Evolutionary conservation across 192 early-diverging fungal genomes (phyloP), one percentile per base, ranked within the genome.

Genomic region (Globomyces pollinis-pini): DNA sequence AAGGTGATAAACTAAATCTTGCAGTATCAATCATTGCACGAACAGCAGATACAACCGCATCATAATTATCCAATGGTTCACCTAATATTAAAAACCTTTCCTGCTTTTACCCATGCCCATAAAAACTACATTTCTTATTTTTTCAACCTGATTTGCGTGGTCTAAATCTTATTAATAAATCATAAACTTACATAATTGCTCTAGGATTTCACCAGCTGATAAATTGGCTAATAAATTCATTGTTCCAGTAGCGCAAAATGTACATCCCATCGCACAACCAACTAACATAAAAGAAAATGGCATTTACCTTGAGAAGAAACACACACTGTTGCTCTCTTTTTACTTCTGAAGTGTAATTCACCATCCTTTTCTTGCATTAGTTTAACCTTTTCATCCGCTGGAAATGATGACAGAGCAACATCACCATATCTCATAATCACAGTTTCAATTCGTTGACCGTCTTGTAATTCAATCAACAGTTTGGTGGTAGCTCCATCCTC

Each of bases 61-160:
- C 42, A 58, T 79, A 81, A 56, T 79, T 79, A 58, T 81, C 77
- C 32, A 81, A 66, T 1, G 79, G 79, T 38, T 81, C 79, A 20
- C 78, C 38, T 39, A 13, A n/a, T 18, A n/a, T 39, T 39, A 39
- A n/a, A 13, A 39, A 13, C 38, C 12, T n/a, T n/a, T n/a, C n/a
- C n/a, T n/a, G n/a, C n/a, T n/a, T n/a, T n/a, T n/a, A n/a, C 53
- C 79, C 79, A 80, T 79, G 6, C 79, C 76, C 76, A 74, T 77
- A 42, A 79, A 78, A 18, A 79, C 79, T 13, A 79, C 64, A 51
- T 77, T 76, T 11, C 74, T 66, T 29, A 79, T 79, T 44, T 71
- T 65, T 50, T 79, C 77, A 31, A 73, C 57, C 21, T 69, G 45
- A 54, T 69, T 75, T 20, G 77, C 77, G 42, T 79, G 77, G 32